Evolutionary conservation across 2,329 filamentous ascomycete genomes (phyloP), one percentile per base, ranked within the genome.

Genomic region (Claviceps humidiphila): DNA sequence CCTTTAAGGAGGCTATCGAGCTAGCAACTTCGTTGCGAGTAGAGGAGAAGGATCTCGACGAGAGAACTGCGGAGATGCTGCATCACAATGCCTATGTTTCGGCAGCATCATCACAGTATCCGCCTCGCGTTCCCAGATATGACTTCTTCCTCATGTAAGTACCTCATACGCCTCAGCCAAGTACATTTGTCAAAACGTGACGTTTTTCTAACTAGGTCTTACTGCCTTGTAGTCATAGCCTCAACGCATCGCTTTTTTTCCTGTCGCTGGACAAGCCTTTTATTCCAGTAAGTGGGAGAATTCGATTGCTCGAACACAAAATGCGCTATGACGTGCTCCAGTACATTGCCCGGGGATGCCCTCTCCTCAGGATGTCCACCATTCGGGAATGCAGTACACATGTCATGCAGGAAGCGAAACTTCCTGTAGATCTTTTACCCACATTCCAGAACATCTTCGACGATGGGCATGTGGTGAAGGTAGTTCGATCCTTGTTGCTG

Each of bases 401-500:
- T 3, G 51, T 56, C 34, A 72, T 76, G 39, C n/a, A 8, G 9
- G 17, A 17, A 66, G 43, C 66, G 61, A 20, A 61, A 76, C 45
- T 70, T 75, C 55, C 71, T 64, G 50, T 76, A 68, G 72, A 74
- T 1, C 65, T 80, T 3, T 64, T 79, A 6, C 63, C 71, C 1
- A 67, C 74, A 9, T 63, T 82, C 17, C 71, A 74, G 54, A 55
- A 56, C 9, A 61, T 77, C 38, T 61, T 74, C 0, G 90, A 95
- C 58, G 89, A 96, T 65, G 89, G 90, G 0, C 91, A 97, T 67
- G 74, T 81, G 9, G 74, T 82, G 51, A 96, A 96, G 66, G 68
- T 94, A 5, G 73, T 84, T 7, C 73, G 89, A 37, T 83, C 87
- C 1, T 65, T 93, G 17, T 76, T 77, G 4, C 68, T 89, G 59